Conservation (phyloP, 2,329 filamentous ascomycete species). For the Phialophora verrucosa region DNA sequence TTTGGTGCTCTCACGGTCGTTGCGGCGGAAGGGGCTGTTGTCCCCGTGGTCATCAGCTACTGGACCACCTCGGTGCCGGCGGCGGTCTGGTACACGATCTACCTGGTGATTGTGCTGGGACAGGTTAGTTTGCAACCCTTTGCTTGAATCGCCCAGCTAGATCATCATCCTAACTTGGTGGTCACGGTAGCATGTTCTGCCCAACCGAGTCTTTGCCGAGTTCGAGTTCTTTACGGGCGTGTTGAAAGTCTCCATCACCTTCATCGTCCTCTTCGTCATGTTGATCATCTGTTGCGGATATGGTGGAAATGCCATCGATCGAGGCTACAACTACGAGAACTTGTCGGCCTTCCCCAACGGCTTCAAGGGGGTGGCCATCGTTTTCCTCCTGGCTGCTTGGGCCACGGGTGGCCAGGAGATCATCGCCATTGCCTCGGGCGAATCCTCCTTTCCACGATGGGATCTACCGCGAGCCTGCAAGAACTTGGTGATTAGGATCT, state of each 20-base stretch:
- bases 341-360: conserved; percentile 1
- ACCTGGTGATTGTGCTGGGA: conserved; percentile 69
- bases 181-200: conserved; percentile 67
- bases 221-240: conserved; percentile 80
- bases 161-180: too few relatives aligned
- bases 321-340: conserved; percentile 1
- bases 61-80: conserved; percentile 35
- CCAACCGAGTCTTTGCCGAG: conserved; percentile 80
- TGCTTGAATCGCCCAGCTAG: too few relatives aligned
- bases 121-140: too few relatives aligned
- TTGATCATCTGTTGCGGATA: conserved; percentile 74
- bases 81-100: conserved; percentile 66
- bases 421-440: conserved; percentile 65
- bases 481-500: conserved; percentile 93
- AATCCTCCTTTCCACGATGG: conserved; percentile 65
- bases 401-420: conserved; percentile 68
- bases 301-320: conserved; percentile 59
- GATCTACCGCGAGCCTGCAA: conserved; percentile 85
- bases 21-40: conserved; percentile 21
- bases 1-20: conserved; percentile 28
- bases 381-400: conserved; percentile 69
- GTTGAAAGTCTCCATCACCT: conserved; percentile 77
- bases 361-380: conserved; percentile 39
- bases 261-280: conserved; percentile 65
- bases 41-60: conserved; percentile 22